Evolutionary conservation across 768 basidiomycete genomes (phyloP).

Genomic region (Suillus tomentosus): DNA sequence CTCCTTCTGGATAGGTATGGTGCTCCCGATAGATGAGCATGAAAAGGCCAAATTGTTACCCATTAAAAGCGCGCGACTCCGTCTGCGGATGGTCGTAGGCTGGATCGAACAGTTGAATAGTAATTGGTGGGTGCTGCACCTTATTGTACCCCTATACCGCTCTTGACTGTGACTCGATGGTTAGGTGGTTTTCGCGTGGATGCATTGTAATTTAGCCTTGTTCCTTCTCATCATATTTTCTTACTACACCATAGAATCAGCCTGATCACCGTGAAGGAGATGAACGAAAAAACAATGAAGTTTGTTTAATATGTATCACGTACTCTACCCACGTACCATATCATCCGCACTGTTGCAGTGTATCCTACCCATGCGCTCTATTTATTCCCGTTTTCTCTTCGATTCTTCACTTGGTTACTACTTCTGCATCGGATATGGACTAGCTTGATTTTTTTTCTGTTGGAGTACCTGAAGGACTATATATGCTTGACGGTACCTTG

Average conservation of each 20-base stretch:
- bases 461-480: not conserved
- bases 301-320: constrained; percentile 3
- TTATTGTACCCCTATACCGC: constrained; percentile 18
- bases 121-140: constrained; percentile 45
- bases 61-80: constrained; percentile 72
- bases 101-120: constrained; percentile 86
- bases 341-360: constrained; percentile 2
- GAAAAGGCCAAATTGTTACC: constrained; percentile 88
- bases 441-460: not conserved
- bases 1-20: constrained; percentile 87
- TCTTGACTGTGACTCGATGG: constrained; percentile 23
- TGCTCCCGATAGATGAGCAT: constrained; percentile 89
- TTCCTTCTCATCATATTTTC: not conserved
- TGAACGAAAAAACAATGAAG: not conserved
- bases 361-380: not conserved
- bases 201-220: constrained; percentile 53
- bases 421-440: not conserved
- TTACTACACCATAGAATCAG: not conserved
- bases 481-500: not conserved
- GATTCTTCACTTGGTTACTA: not conserved
- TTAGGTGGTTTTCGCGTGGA: constrained; percentile 77
- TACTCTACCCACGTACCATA: constrained; percentile 5
- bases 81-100: constrained; percentile 83
- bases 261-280: not conserved
- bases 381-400: not conserved